Evolutionary conservation across 306 rosid species (phyloP).

Genomic region (Lupinus albus): DNA sequence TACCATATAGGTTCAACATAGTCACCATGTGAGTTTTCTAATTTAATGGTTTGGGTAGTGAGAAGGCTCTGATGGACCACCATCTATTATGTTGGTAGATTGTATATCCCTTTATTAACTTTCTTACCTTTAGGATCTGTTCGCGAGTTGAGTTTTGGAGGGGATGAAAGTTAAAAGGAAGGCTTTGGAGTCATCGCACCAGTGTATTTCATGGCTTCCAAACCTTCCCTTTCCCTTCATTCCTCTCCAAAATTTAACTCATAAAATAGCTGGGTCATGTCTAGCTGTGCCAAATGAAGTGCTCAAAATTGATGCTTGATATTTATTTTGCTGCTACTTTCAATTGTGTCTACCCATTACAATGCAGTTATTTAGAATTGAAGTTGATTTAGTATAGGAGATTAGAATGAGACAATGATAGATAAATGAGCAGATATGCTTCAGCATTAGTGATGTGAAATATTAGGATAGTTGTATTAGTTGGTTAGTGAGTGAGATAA

Average conservation of each 20-base stretch:
- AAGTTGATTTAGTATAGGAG: background rate
- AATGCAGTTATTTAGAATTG: background rate
- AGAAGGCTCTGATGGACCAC: constrained; percentile 5
- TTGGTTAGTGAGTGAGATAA: too few species aligned
- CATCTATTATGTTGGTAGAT: constrained; percentile 1
- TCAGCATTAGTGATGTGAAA: too few species aligned
- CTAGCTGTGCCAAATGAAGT: background rate
- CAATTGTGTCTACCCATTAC: background rate
- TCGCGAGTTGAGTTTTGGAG: too few species aligned
- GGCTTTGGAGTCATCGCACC: too few species aligned
- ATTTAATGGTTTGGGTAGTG: background rate
- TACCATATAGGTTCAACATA: background rate
- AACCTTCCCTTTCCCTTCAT: too few species aligned
- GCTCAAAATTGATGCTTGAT: background rate
- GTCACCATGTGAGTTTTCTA: constrained; percentile 20
- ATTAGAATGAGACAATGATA: too few species aligned
- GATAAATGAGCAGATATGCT: too few species aligned
- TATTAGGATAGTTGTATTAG: too few species aligned
- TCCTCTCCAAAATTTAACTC: too few species aligned
- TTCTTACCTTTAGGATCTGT: background rate
- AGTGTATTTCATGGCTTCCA: too few species aligned
- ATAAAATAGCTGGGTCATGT: too few species aligned
- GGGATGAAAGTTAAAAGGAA: too few species aligned
- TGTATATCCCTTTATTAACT: background rate
- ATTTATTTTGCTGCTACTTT: background rate